Conservation (phyloP, 108 stramenopile species). For the Poteriospumella lacustris region DNA sequence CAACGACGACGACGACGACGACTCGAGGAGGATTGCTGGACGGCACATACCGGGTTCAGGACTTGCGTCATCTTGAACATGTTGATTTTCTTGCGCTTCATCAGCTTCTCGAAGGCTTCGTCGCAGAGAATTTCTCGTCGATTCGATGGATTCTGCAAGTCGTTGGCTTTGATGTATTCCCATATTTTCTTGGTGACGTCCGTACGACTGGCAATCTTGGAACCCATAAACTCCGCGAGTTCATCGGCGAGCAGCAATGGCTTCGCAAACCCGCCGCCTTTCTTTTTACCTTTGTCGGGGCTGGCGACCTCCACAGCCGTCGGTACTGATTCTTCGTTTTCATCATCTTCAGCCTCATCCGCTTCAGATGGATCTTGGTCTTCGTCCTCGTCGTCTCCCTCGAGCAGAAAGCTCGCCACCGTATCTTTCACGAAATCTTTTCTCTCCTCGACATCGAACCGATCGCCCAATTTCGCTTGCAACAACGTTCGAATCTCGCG, state of each 20-base stretch:
- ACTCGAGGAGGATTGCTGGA: neutral
- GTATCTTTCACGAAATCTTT: neutral
- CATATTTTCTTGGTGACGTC: slow-evolving; percentile 41
- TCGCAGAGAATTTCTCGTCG: slow-evolving; percentile 37
- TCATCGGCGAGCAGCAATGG: neutral
- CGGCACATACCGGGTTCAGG: neutral
- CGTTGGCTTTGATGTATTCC: slow-evolving; percentile 37
- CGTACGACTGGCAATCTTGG: slow-evolving; percentile 50
- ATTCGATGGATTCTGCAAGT: slow-evolving; percentile 39
- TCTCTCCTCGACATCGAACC: neutral
- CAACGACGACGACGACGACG: neutral
- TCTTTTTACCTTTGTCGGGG: neutral
- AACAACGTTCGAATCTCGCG: too few relatives aligned
- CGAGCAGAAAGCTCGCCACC: neutral
- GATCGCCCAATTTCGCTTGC: too few relatives aligned
- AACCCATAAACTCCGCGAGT: neutral
- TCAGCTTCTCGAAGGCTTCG: slow-evolving; percentile 27
- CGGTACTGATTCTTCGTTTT: neutral
- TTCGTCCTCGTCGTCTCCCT: neutral
- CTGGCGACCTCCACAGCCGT: neutral
- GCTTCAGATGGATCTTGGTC: neutral
- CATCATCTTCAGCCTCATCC: neutral
- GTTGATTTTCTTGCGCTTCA: slow-evolving; percentile 2
- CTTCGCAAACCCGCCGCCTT: neutral
- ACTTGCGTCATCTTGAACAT: slow-evolving; percentile 37